Base-by-base conservation (phyloP, 768 basidiomycete genomes). In the Termitomyces sp. region DNA sequence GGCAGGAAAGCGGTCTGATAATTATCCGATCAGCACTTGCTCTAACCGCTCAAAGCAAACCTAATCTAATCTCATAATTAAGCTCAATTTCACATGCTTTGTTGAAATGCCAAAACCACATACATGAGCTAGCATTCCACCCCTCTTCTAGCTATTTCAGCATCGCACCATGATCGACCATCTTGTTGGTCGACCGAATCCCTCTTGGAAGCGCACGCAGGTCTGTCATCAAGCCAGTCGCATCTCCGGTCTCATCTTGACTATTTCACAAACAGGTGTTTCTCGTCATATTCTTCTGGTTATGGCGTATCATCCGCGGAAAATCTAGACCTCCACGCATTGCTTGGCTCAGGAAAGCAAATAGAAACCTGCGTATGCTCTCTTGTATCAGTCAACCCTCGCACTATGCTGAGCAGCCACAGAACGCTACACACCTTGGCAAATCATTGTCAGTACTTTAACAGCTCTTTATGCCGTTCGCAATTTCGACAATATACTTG, bases 361-460 rank as follows among this genome's bases (percentile, higher is more conserved):
- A 91, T 65, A 79, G 77, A 63, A 64, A 67, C 10, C 74, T 92
- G 11, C 73, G 89, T 91, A 67, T 55, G 85, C 70, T 19, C 8
- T 14, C 11, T 40, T 4, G 17, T 59, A 37, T 42, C 35, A 46
- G 44, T 21, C 26, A 28, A 42, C 33, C 31, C 10, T 9, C 21
- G 11, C 50, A 26, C 48, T 53, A 55, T 57, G 26, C 40, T 41
- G 47, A 40, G 38, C 38, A 49, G 21, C 38, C 62, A 10, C 67
- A 93, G 87, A 79, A 66, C 84, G 84, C 21, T 96, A 93, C 74
- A 89, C 94, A 0, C 97, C 97, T n/a, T 99, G 94, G 88, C 95
- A 99, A 67, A 79, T 98, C 64, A 81, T 98, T 50, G 79, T 93
- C 54, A 89, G 83, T 62, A 92, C 94, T 0, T 73, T 97, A 56